phyloP scores from a whole-genome alignment of 495 filamentous ascomycete species.

The Penicillium canariense region DNA sequence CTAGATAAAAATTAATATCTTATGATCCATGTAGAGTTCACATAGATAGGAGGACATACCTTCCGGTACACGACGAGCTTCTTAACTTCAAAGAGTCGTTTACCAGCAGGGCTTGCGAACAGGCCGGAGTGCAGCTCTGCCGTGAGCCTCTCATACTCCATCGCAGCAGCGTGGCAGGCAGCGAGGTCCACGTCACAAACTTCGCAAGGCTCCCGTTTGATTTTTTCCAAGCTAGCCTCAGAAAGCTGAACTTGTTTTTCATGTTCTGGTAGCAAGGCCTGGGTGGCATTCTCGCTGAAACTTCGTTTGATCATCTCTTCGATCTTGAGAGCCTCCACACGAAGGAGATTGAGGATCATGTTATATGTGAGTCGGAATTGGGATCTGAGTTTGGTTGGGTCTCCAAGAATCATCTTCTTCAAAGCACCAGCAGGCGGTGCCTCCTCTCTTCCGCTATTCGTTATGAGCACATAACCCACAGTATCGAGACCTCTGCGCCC shows the following conservation, averaged over 20 bases:
- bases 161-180: conserved; percentile 72
- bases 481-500: conserved; percentile 89
- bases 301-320: conserved; percentile 99
- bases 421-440: conserved; percentile 80
- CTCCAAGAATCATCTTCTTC: conserved; percentile 90
- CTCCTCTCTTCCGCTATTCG: conserved; percentile 77
- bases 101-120: conserved; percentile 71
- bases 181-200: conserved; percentile 80
- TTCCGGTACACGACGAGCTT: conserved; percentile 72
- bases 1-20: conserved; percentile 36
- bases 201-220: conserved; percentile 80
- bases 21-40: not conserved
- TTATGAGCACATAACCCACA: conserved; percentile 91
- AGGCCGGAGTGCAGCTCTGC: conserved; percentile 70
- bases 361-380: conserved; percentile 98
- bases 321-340: conserved; percentile 95
- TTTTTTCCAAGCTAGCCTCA: conserved; percentile 82
- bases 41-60: conserved; percentile 32
- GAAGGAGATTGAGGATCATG: conserved; percentile 95
- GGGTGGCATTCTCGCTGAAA: conserved; percentile 98
- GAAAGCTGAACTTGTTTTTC: conserved; percentile 92
- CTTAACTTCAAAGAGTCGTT: conserved; percentile 69
- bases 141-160: conserved; percentile 72
- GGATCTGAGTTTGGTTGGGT: conserved; percentile 90
- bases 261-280: conserved; percentile 89